Conservation (phyloP, 768 basidiomycete genomes). For the Piloderma croceum region DNA sequence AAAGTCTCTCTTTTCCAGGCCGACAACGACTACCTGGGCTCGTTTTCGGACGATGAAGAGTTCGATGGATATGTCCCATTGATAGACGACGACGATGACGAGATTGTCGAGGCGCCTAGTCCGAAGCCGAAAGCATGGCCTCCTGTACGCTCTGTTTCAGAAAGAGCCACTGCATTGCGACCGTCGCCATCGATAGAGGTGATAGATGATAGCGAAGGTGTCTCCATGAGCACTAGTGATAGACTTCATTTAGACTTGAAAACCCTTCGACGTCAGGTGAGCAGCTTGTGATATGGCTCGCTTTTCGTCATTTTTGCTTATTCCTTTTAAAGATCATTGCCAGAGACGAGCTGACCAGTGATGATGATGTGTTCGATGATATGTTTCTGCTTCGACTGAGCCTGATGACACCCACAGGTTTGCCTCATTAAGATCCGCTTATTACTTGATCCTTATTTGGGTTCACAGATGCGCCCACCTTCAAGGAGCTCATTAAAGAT, state of each 20-base stretch:
- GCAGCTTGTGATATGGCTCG: constrained; percentile 19
- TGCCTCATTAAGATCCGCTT: not conserved
- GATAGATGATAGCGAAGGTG: constrained; percentile 11
- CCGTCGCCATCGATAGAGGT: constrained; percentile 12
- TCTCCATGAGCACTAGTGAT: constrained; percentile 11
- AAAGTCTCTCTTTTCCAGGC: constrained; percentile 21
- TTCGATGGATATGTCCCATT: no score
- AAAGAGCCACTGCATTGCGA: no score
- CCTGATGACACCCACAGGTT: constrained; percentile 37
- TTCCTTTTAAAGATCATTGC: constrained; percentile 24
- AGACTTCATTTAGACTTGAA: constrained; percentile 21
- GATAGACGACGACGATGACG: constrained; percentile 4
- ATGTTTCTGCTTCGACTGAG: constrained; percentile 33
- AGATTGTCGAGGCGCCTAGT: no score
- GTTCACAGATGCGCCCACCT: not conserved
- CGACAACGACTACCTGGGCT: constrained; percentile 31
- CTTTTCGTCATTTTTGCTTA: constrained; percentile 4
- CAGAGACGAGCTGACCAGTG: constrained; percentile 17
- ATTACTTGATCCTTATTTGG: not conserved
- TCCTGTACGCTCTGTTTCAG: no score
- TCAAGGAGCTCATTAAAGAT: not conserved
- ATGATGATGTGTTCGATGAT: constrained; percentile 31
- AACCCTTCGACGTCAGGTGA: constrained; percentile 18
- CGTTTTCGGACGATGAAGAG: constrained; percentile 24
- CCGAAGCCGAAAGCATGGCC: no score